Percentiles rank a stretch among this genome's conserved stretches.
Conservation (phyloP, 2,329 filamentous ascomycete genomes). For the Gnomoniopsis sp. region DNA sequence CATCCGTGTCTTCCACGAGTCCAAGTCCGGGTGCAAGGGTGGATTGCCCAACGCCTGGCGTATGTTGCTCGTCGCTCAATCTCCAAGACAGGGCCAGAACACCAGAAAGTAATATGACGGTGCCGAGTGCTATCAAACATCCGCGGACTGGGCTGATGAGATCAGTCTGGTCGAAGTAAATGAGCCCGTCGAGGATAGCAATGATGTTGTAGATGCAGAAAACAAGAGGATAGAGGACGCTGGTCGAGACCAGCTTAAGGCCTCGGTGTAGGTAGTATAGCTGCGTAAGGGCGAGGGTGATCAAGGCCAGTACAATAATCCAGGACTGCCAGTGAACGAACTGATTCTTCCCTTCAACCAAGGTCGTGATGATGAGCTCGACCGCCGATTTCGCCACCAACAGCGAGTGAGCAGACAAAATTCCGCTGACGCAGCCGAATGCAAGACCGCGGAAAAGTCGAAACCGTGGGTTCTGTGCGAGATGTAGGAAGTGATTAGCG, state of each 20-base stretch:
- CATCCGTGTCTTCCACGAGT: constrained; percentile 67
- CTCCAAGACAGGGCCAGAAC: constrained; percentile 94
- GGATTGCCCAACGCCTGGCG: constrained; percentile 59
- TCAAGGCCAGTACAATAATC: constrained; percentile 79
- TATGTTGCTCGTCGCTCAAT: constrained; percentile 72
- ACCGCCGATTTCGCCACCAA: constrained; percentile 95
- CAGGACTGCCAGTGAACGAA: constrained; percentile 95
- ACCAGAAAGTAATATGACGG: constrained; percentile 77
- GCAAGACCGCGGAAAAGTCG: constrained; percentile 77
- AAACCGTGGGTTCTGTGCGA: constrained; percentile 62
- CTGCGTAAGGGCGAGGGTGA: constrained; percentile 80
- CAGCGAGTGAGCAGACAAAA: constrained; percentile 88
- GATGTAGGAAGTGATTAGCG: constrained; percentile 45
- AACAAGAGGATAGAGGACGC: constrained; percentile 91
- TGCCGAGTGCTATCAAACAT: constrained; percentile 80
- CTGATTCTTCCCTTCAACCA: constrained; percentile 83
- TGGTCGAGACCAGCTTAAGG: constrained; percentile 91
- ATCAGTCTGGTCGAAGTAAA: constrained; percentile 91
- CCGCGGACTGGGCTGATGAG: constrained; percentile 73
- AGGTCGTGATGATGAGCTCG: constrained; percentile 83
- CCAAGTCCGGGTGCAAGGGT: constrained; percentile 79
- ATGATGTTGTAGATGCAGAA: constrained; percentile 99
- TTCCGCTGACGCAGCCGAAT: constrained; percentile 87
- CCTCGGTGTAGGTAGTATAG: constrained; percentile 94
- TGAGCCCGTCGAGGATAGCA: constrained; percentile 92